These are phyloP conservation scores for Annulohypoxylon maeteangense DNA, from an alignment of 495 filamentous ascomycete genomes.

Conservation along the genomic window DNA sequence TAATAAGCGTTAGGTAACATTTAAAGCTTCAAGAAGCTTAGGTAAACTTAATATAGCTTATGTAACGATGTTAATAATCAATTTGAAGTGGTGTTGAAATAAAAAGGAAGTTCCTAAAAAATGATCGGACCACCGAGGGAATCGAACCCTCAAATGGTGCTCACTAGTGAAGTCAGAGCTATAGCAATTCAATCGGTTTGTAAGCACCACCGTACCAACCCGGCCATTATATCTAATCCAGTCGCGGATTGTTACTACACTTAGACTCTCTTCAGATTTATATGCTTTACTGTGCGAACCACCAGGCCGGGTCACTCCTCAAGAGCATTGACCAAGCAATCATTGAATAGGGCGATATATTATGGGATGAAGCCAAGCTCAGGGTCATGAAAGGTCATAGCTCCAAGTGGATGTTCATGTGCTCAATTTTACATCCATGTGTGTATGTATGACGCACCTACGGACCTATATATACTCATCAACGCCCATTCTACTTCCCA, in stretches of 20 bases:
- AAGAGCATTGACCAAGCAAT: background rate
- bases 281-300: background rate
- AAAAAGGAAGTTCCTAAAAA: background rate
- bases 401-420: too few relatives aligned
- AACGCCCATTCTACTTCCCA: background rate
- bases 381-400: background rate
- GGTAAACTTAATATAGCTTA: background rate
- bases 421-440: background rate
- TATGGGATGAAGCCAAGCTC: background rate
- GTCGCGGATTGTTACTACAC: background rate
- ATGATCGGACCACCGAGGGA: background rate
- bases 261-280: background rate
- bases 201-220: background rate
- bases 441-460: too few relatives aligned
- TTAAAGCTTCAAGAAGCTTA: too few relatives aligned
- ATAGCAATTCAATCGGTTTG: background rate
- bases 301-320: background rate
- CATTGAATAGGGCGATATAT: background rate
- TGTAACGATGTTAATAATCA: background rate
- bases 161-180: background rate
- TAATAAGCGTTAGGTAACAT: background rate
- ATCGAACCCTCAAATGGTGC: background rate
- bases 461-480: background rate
- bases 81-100: background rate
- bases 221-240: background rate